Base-by-base conservation (phyloP, 164 flowering plant species). In the Cinnamomum micranthum region DNA sequence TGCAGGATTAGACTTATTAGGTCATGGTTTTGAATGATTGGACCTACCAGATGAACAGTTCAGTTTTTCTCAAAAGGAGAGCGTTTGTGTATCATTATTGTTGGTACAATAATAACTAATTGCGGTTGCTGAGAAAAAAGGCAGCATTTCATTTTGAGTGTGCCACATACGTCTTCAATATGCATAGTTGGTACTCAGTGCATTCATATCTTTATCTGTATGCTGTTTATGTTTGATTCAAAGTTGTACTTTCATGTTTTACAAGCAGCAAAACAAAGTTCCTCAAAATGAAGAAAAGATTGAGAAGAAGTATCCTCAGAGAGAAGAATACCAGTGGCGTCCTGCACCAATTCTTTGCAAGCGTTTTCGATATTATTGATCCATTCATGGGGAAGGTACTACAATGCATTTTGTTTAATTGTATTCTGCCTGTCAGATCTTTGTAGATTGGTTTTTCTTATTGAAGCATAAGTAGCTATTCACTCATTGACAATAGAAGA, bases 251-350 rank as follows among this genome's bases (percentile, higher is more conserved):
- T 27, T 74, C 52, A 33, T 41, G 59, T 76, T 74, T 71, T 80
- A 50, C 33, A 35, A 73, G 69, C 89, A 90, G 94, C 79, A 82
- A 77, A 75, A 65, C 4, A 80, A 83, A 75, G 74, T 55, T 71
- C 33, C 83, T 31, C 81, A 79, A 68, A 81, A 71, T 76, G 88
- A 86, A 77, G 89, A 89, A 71, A 71, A 78, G 74, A 51, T 65
- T 24, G 83, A 80, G 75, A 89, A 80, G 72, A 65, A 79, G 74
- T 86, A 81, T 74, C 98, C 98, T 14, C 89, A 77, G 74, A 83
- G 98, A 31, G 95, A 90, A 78, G 97, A 92, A 82, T 90, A 87
- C 82, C 97, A 90, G 72, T 95, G 99, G 98, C 87, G 92, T 50
- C 99, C 99, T 81, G 77, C 92, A 65, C 85, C 97, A 74, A 67